Evolutionary conservation across 305 asterid genomes (phyloP).

Genomic region (Ilex paraguariensis): DNA sequence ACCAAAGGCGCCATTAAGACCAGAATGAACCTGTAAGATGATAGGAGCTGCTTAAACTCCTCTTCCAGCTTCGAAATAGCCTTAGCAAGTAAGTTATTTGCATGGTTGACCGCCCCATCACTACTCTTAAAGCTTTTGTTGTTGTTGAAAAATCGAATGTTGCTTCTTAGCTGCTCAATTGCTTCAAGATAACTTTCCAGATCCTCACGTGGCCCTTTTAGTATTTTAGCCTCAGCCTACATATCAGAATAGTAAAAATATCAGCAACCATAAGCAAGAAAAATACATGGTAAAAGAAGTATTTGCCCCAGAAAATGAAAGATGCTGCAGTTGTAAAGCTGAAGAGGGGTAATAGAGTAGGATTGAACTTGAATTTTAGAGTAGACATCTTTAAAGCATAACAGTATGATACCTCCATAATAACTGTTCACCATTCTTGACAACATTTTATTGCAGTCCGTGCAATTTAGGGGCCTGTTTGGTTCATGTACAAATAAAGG

Average conservation of each 20-base stretch:
- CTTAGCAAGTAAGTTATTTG: slow-evolving; percentile 76
- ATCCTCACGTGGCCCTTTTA: slow-evolving; percentile 96
- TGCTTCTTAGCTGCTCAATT: slow-evolving; percentile 79
- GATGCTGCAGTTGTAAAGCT: too few relatives aligned
- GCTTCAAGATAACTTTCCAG: slow-evolving; percentile 95
- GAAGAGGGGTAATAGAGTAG: too few relatives aligned
- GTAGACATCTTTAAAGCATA: too few relatives aligned
- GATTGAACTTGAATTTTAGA: too few relatives aligned
- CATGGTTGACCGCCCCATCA: slow-evolving; percentile 83
- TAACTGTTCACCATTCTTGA: too few relatives aligned
- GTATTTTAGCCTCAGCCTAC: slow-evolving; percentile 97
- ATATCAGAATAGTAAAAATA: slow-evolving; percentile 12
- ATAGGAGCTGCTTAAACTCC: slow-evolving; percentile 78
- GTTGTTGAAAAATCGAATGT: slow-evolving; percentile 75
- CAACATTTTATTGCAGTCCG: too few relatives aligned
- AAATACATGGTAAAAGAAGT: background rate
- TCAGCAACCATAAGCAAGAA: slow-evolving; percentile 12
- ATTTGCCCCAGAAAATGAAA: too few relatives aligned
- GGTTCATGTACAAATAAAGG: too few relatives aligned
- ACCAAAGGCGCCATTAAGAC: slow-evolving; percentile 1
- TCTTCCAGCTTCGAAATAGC: slow-evolving; percentile 96
- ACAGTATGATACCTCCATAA: too few relatives aligned
- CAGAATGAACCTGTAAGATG: slow-evolving; percentile 63
- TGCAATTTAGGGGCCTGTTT: too few relatives aligned
- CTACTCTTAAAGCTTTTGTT: slow-evolving; percentile 93